Conservation (phyloP, 179 eudicot genomes). For the Gypsophila paniculata region DNA sequence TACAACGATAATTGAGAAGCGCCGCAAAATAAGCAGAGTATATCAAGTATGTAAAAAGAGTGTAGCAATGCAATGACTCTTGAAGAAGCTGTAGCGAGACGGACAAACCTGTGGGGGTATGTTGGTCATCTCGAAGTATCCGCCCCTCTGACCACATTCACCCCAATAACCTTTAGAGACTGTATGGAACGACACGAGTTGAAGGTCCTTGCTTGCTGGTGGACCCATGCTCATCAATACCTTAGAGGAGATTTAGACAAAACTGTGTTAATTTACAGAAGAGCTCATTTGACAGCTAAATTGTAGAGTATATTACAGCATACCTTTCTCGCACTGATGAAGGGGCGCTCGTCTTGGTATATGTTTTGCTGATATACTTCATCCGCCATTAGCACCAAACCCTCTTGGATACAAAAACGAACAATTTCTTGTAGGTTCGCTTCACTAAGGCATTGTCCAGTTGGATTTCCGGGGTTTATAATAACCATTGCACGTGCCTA, state of each 20-base stretch:
- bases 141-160: slow-evolving; percentile 97
- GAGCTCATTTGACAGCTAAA: no score
- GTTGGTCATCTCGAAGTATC: slow-evolving; percentile 96
- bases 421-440: slow-evolving; percentile 70
- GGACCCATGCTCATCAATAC: slow-evolving; percentile 87
- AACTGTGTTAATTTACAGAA: no score
- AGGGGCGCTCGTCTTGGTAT: slow-evolving; percentile 97
- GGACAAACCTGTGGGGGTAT: slow-evolving; percentile 70
- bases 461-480: slow-evolving; percentile 98
- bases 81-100: slow-evolving; percentile 12
- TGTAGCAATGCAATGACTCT: neutral
- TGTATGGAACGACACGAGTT: slow-evolving; percentile 94
- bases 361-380: slow-evolving; percentile 96
- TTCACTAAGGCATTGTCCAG: slow-evolving; percentile 91
- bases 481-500: slow-evolving; percentile 98
- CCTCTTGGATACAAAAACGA: slow-evolving; percentile 66
- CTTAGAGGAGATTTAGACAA: no score
- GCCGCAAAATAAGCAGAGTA: neutral
- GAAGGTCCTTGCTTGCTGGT: slow-evolving; percentile 71
- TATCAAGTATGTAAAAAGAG: neutral
- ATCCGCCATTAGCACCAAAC: slow-evolving; percentile 76
- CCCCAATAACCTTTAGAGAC: slow-evolving; percentile 97
- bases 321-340: slow-evolving; percentile 86
- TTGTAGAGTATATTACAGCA: no score
- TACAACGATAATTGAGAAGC: neutral